A percentile compares a stretch with the other conserved stretches of the same genome.
These are phyloP conservation scores for Schizochytrium sp. DNA, from an alignment of 108 stramenopile species.

Conservation along the genomic window DNA sequence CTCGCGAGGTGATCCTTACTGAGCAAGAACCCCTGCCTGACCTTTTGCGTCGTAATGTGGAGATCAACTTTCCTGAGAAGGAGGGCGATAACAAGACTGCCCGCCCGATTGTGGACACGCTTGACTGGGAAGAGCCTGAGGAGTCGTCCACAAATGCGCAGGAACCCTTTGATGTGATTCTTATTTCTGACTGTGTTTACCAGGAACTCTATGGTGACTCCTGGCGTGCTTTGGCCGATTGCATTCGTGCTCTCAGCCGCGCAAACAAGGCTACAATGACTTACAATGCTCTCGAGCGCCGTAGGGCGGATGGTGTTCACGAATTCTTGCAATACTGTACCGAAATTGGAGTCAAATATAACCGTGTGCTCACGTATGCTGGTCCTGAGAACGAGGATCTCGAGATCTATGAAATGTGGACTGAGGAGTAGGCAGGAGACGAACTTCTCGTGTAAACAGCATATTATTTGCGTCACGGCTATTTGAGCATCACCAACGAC, in stretches of 20 bases:
- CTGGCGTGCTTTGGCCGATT: slow-evolving; percentile 51
- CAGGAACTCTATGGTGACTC: slow-evolving; percentile 58
- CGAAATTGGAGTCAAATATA: background rate
- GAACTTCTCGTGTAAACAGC: background rate
- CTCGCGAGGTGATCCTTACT: slow-evolving; percentile 34
- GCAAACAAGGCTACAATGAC: background rate
- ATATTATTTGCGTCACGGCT: background rate
- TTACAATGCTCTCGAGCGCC: slow-evolving; percentile 35
- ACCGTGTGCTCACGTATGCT: background rate
- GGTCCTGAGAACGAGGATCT: slow-evolving; percentile 54
- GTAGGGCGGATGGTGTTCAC: slow-evolving; percentile 43
- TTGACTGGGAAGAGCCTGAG: slow-evolving; percentile 53
- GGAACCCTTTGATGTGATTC: slow-evolving; percentile 50
- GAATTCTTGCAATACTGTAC: slow-evolving; percentile 29
- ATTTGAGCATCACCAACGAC: no score
- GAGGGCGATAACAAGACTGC: background rate
- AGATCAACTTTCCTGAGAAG: background rate
- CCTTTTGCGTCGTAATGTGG: background rate
- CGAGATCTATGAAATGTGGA: slow-evolving; percentile 56
- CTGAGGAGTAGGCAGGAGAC: background rate
- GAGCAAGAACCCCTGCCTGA: slow-evolving; percentile 57
- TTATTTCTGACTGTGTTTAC: slow-evolving; percentile 56
- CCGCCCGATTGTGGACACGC: slow-evolving; percentile 27
- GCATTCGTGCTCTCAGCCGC: background rate
- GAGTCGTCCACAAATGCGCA: background rate